These are phyloP conservation scores for Suillus decipiens DNA, from an alignment of 768 basidiomycete genomes.

Conservation along the genomic window DNA sequence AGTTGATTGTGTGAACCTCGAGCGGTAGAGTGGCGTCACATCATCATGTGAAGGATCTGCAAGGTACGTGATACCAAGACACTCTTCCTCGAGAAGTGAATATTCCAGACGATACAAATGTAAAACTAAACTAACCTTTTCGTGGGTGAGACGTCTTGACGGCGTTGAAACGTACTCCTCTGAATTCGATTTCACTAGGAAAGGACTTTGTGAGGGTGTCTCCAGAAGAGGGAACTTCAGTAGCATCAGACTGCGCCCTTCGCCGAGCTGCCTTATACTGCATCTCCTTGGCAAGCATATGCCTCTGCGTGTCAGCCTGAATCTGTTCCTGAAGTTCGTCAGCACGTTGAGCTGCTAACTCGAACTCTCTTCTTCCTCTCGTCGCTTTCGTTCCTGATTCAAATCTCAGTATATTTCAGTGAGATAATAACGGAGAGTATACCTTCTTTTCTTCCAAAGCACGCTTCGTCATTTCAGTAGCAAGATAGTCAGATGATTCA, in stretches of 20 bases:
- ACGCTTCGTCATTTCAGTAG: slow-evolving; percentile 75
- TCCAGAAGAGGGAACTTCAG: slow-evolving; percentile 53
- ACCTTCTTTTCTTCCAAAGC: slow-evolving; percentile 72
- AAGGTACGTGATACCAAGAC: slow-evolving; percentile 65
- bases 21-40: slow-evolving; percentile 57
- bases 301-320: slow-evolving; percentile 61
- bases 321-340: slow-evolving; percentile 67
- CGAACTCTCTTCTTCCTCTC: slow-evolving; percentile 54
- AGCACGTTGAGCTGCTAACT: slow-evolving; percentile 53
- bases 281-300: slow-evolving; percentile 47
- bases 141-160: slow-evolving; percentile 75
- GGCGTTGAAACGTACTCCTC: slow-evolving; percentile 58
- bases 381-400: slow-evolving; percentile 50
- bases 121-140: slow-evolving; percentile 46
- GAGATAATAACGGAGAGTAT: slow-evolving; percentile 20
- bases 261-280: slow-evolving; percentile 53
- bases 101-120: neutral
- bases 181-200: slow-evolving; percentile 53
- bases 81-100: slow-evolving; percentile 42
- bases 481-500: slow-evolving; percentile 70
- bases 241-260: slow-evolving; percentile 70
- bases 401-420: slow-evolving; percentile 6
- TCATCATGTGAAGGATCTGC: slow-evolving; percentile 79
- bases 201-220: slow-evolving; percentile 67
- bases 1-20: slow-evolving; percentile 67